These are phyloP conservation scores for Capsicum rhomboideum DNA, from an alignment of 257 asterid species.

Conservation along the genomic window DNA sequence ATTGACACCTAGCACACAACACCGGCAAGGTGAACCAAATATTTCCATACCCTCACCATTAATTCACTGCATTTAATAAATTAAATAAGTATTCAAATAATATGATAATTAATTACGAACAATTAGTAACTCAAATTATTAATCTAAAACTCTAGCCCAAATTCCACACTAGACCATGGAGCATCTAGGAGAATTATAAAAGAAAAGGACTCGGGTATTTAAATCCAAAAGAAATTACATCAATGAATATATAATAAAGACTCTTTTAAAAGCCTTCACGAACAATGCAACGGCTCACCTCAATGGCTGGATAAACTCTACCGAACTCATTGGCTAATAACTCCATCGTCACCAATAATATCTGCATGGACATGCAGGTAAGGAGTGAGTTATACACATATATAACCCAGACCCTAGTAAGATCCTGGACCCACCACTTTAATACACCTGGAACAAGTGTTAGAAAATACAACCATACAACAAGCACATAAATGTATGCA, in stretches of 20 bases:
- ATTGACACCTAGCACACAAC: neutral
- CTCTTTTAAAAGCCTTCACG: neutral
- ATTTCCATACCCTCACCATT: no score
- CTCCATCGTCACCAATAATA: neutral
- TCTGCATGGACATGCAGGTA: neutral
- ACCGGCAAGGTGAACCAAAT: no score
- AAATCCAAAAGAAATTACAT: no score
- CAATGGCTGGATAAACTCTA: neutral
- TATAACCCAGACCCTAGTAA: neutral
- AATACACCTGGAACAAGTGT: neutral
- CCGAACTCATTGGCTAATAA: neutral
- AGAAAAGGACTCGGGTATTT: neutral
- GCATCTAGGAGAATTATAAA: neutral
- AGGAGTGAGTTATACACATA: neutral
- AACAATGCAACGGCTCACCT: neutral
- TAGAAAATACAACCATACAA: no score
- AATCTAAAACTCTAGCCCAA: no score
- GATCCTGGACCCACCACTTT: neutral
- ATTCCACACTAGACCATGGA: neutral
- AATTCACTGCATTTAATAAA: no score
- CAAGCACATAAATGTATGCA: neutral
- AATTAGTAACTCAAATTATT: no score
- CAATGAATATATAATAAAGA: neutral
- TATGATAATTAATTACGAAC: no score
- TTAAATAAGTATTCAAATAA: no score